Evolutionary conservation across 2,329 filamentous ascomycete genomes (phyloP), one percentile per base, ranked within the genome.

Genomic region (Xylaria sp.): DNA sequence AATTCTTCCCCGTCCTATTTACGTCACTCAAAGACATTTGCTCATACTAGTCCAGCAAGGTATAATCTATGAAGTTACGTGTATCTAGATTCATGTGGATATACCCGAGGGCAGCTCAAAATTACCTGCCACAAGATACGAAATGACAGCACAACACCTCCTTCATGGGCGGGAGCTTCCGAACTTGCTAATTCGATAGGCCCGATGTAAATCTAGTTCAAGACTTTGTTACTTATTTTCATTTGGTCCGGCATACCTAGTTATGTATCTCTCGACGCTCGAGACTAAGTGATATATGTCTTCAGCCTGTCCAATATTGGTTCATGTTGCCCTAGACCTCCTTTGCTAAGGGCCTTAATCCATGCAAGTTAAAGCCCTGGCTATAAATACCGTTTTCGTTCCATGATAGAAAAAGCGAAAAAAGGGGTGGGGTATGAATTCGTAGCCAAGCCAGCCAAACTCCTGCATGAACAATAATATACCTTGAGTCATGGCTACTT

Each of bases 391-490:
- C 58, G 60, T 64, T 62, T 40, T 40, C 49, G 59, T 57, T 66
- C 63, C 38, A 62, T 66, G 54, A 59, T 42, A 49, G 51, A 59
- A 65, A 13, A 66, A 40, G 31, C 20, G 5, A 49, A 38, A 57
- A 46, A 68, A 62, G 54, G 63, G 62, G 56, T 17, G 66, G 20
- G 56, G 61, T 67, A 67, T 69, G 59, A 65, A 68, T 67, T 46
- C 56, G 42, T 61, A 71, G 62, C 71, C 63, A 64, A 67, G 46
- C 58, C 56, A 69, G 64, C 51, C 66, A 65, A 71, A 65, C 62
- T 57, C 63, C 63, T 51, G 15, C 49, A 40, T 40, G 20, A 40
- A n/a, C 57, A 62, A 65, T 33, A 33, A 64, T 36, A 40, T 28
- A 59, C 51, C 65, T 31, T 61, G 20, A 56, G 13, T 48, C 59